Percentiles rank a stretch among this genome's conserved stretches.
phyloP scores from a whole-genome alignment of 768 basidiomycete genomes.

The Suillus subalutaceus region DNA sequence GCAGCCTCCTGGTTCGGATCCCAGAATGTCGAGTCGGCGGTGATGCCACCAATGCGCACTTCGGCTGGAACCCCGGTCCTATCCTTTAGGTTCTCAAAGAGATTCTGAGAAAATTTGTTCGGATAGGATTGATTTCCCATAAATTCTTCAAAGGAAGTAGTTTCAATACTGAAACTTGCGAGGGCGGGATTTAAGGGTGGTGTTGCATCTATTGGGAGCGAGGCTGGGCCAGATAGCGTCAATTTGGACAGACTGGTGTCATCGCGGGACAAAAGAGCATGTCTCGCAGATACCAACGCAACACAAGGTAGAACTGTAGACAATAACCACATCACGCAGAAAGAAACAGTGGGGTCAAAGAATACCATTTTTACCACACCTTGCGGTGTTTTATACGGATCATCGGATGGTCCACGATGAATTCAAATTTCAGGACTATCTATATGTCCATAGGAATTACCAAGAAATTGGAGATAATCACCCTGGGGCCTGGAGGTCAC shows the following conservation, averaged over 20 bases:
- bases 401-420: slow-evolving; percentile 14
- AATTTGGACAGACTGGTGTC: slow-evolving; percentile 21
- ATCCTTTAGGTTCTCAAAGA: slow-evolving; percentile 48
- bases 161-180: slow-evolving; percentile 59
- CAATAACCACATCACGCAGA: slow-evolving; percentile 16
- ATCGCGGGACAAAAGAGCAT: slow-evolving; percentile 15
- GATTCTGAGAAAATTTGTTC: slow-evolving; percentile 44
- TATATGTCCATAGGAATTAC: slow-evolving; percentile 1
- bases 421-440: not conserved
- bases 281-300: slow-evolving; percentile 15
- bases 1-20: slow-evolving; percentile 37
- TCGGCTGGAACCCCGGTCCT: slow-evolving; percentile 50
- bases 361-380: not conserved
- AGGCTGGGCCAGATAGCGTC: slow-evolving; percentile 43
- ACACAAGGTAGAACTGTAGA: slow-evolving; percentile 3
- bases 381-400: not conserved
- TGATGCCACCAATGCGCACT: slow-evolving; percentile 56
- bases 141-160: slow-evolving; percentile 54
- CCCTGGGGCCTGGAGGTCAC: too few relatives aligned
- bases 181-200: slow-evolving; percentile 45
- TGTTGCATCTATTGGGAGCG: slow-evolving; percentile 47
- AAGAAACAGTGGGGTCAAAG: not conserved
- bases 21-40: slow-evolving; percentile 57
- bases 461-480: too few relatives aligned
- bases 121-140: slow-evolving; percentile 48